phyloP scores from a whole-genome alignment of 805 yeast species.

The Hanseniaspora lindneri region DNA sequence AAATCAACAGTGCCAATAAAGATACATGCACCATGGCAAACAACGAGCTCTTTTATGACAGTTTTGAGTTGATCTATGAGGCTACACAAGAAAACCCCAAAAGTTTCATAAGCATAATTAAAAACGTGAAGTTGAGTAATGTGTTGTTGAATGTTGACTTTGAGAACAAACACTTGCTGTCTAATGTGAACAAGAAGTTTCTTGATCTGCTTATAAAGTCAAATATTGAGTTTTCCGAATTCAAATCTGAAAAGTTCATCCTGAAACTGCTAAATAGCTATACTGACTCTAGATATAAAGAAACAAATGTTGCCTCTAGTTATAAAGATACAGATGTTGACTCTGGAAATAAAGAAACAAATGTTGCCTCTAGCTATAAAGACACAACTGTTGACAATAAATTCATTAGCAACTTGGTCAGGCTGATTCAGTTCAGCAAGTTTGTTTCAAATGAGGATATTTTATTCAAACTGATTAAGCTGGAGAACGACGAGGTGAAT shows the following conservation, averaged over 20 bases:
- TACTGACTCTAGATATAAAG: not conserved
- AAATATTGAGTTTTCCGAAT: not conserved
- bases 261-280: not conserved
- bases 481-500: not conserved
- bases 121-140: slow-evolving; percentile 5
- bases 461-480: not conserved
- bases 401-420: not conserved
- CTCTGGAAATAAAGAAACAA: too few species aligned
- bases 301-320: too few species aligned
- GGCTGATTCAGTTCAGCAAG: not conserved
- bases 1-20: slow-evolving; percentile 37
- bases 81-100: not conserved
- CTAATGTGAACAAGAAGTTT: not conserved
- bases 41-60: not conserved
- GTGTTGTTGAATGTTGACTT: slow-evolving; percentile 5
- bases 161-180: not conserved
- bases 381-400: not conserved
- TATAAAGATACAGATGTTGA: too few species aligned
- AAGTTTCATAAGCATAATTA: not conserved
- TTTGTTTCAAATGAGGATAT: not conserved
- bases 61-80: not conserved
- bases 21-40: not conserved
- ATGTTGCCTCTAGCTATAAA: too few species aligned
- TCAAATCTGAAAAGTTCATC: slow-evolving; percentile 6
- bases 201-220: not conserved